phyloP scores from a whole-genome alignment of 2,329 filamentous ascomycete species.

The Aschersonia sp. region DNA sequence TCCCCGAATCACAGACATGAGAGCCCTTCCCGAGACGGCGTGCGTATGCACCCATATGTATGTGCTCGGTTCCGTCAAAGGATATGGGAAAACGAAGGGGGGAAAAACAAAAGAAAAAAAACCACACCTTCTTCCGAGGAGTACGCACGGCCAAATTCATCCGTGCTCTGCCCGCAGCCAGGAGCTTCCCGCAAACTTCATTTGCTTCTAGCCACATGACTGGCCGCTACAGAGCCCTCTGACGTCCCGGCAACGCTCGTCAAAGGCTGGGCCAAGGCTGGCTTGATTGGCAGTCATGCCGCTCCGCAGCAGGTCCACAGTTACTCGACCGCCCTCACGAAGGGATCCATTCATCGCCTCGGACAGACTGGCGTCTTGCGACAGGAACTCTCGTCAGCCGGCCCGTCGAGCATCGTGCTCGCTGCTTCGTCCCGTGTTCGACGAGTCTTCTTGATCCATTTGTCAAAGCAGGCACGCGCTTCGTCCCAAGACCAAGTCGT shows the following conservation, averaged over 20 bases:
- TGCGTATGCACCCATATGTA: no score
- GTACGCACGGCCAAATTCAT: slow-evolving; percentile 4
- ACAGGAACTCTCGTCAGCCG: neutral
- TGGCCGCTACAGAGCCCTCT: no score
- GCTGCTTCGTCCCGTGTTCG: slow-evolving; percentile 3
- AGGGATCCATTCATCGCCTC: slow-evolving; percentile 1
- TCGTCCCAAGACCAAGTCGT: neutral
- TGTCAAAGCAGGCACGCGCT: neutral
- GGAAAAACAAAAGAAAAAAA: neutral
- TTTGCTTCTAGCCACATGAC: no score
- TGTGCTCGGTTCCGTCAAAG: no score
- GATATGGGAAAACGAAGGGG: no score
- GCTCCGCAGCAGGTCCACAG: slow-evolving; percentile 2
- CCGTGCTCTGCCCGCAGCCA: slow-evolving; percentile 1
- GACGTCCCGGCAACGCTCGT: no score
- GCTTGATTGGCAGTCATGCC: slow-evolving; percentile 3
- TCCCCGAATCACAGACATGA: neutral
- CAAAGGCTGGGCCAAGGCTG: neutral
- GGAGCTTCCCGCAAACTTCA: neutral
- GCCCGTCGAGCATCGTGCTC: slow-evolving; percentile 1
- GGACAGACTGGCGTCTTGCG: neutral
- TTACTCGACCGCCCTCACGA: neutral
- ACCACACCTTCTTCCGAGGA: neutral
- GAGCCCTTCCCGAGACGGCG: neutral
- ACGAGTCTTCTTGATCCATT: neutral